Evolutionary conservation across 2,329 filamentous ascomycete genomes (phyloP), one percentile per base, ranked within the genome.

Genomic region (Epichloe uncinata): DNA sequence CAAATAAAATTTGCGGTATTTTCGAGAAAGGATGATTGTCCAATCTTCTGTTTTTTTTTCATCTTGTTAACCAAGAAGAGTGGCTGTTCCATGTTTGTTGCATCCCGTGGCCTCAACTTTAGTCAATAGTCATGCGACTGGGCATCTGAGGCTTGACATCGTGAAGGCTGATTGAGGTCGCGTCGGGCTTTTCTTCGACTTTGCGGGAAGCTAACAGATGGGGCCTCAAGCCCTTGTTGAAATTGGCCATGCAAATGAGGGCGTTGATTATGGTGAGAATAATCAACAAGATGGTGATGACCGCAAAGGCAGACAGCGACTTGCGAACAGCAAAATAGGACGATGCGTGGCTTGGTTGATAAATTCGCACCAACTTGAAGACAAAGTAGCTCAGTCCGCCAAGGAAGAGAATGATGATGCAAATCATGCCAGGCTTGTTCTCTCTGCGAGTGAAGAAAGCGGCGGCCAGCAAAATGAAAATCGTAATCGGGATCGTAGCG

Each of bases 311-410:
- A 5, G 91, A 96, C 61, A 98, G 74, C 15, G 86, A 91, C 61
- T 85, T 85, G 54, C 84, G 80, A 37, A 93, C 91, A 4, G 91
- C 84, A 47, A 74, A 64, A 70, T 97, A 98, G 56, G 80, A 74
- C 1, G 64, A 49, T 47, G 63, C 65, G 57, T 80, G 78, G 42
- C 65, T 65, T 11, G 78, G 71, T 58, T 85, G 81, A 68, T 95
- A 98, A 81, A 98, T 98, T 64, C 93, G 87, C 52, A 93, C 85
- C 49, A 98, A 81, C 75, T 98, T 98, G 79, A 96, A 98, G 63
- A 95, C 78, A 73, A 98, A 98, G 72, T 97, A 98, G 51, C 83
- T 87, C 56, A 97, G 78, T 38, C 83, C 91, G 54, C 85, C 88
- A 56, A 95, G 82, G 69, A 95, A 96, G 51, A 96, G 77, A 48